Evolutionary conservation across 305 asterid genomes (phyloP), one percentile per base, ranked within the genome.

Genomic region (Fraxinus platypoda): DNA sequence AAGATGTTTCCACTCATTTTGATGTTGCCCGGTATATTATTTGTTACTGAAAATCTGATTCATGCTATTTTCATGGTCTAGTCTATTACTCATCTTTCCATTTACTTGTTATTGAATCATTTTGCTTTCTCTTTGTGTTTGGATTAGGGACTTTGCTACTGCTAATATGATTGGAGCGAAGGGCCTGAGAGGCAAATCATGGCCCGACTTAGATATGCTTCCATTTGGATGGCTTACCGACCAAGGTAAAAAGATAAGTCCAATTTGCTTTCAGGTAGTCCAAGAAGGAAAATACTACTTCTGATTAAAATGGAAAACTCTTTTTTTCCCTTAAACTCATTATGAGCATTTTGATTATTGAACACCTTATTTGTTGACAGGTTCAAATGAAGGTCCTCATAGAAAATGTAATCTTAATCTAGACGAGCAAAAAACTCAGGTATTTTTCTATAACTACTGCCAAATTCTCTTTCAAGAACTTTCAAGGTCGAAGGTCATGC

Each of bases 171-270:
- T 87, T 74, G 99, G 99, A 41, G 94, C 96, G 2, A 84, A 90
- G 85, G 97, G 99, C 37, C 86, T 93, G 86, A 85, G 64, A 19
- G 99, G 98, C 82, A 94, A 87, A 76, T 95, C 98, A 11, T 95
- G 99, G 99, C 99, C 98, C 0, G 98, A 95, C 92, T 92, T 92
- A 74, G 99, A 95, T 87, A 95, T 94, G 98, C 93, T 95, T 77
- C 99, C 99, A 5, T 84, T 95, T 25, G 99, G 99, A 72, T 92
- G 94, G 97, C 95, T 95, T 78, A 89, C 97, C 33, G 87, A 87
- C 87, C 86, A 87, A 87, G 97, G 96, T 95, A 79, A 71, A 76
- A 3, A 6, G 76, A 38, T 49, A 72, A 33, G 17, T 30, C 38
- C 77, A 57, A 21, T 76, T 33, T 34, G 21, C 12, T 80, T 52